Conservation (phyloP, 2,329 filamentous ascomycete genomes). For the Claviceps maximensis region DNA sequence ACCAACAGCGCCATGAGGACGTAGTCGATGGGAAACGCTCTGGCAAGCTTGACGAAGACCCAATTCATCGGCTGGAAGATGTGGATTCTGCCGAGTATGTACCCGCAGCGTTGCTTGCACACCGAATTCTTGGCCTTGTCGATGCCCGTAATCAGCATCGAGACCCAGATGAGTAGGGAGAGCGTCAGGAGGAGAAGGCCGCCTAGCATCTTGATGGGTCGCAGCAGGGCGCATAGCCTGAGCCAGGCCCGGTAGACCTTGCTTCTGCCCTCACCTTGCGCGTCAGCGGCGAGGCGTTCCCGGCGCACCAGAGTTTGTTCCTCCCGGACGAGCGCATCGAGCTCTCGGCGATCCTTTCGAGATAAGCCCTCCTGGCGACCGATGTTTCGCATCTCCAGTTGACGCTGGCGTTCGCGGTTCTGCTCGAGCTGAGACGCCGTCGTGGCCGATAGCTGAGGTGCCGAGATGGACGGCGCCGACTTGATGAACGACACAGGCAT, state of each 20-base stretch:
- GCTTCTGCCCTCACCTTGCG: slow-evolving; percentile 62
- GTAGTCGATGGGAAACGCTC: slow-evolving; percentile 85
- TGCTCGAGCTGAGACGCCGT: slow-evolving; percentile 70
- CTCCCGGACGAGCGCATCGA: slow-evolving; percentile 76
- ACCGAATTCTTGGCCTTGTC: slow-evolving; percentile 95
- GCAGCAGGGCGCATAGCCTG: slow-evolving; percentile 68
- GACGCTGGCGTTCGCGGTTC: slow-evolving; percentile 83
- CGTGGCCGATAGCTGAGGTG: slow-evolving; percentile 61
- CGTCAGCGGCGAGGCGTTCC: slow-evolving; percentile 74
- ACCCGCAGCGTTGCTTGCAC: slow-evolving; percentile 83
- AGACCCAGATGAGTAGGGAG: slow-evolving; percentile 66
- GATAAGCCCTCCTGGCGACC: slow-evolving; percentile 64
- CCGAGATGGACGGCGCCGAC: slow-evolving; percentile 74
- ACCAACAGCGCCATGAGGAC: slow-evolving; percentile 74
- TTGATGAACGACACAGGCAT: slow-evolving; percentile 87
- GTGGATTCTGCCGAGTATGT: slow-evolving; percentile 75
- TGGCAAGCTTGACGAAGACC: slow-evolving; percentile 61
- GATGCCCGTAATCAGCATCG: slow-evolving; percentile 89
- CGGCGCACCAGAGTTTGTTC: slow-evolving; percentile 85
- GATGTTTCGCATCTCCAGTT: slow-evolving; percentile 73
- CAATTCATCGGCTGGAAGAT: slow-evolving; percentile 94
- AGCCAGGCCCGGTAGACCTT: slow-evolving; percentile 64
- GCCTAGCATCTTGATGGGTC: slow-evolving; percentile 77
- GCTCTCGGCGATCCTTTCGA: slow-evolving; percentile 73
- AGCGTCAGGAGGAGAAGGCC: slow-evolving; percentile 67